These are phyloP conservation scores for Entelexis paramagnoliae DNA, from an alignment of 1,139 yeast species.

Conservation along the genomic window DNA sequence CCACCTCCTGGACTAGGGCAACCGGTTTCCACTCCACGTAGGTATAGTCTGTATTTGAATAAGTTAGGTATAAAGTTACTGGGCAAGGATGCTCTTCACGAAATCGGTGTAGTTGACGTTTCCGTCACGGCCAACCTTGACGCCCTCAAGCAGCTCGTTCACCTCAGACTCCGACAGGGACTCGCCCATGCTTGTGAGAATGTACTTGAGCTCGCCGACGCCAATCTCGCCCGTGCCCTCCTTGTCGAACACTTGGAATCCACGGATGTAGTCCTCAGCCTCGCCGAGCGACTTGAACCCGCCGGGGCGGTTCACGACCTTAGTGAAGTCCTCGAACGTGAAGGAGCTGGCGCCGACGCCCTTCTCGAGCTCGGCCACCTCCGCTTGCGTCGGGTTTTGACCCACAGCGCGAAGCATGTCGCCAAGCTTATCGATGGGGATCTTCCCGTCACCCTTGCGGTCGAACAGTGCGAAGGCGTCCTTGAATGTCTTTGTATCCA, in stretches of 20 bases:
- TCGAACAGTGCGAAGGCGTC: constrained; percentile 97
- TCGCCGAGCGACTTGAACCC: constrained; percentile 87
- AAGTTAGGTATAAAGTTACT: constrained; percentile 28
- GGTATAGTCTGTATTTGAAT: background rate
- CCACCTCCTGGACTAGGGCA: too few species aligned
- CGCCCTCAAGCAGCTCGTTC: constrained; percentile 91
- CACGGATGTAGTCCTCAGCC: constrained; percentile 92
- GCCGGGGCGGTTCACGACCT: constrained; percentile 64
- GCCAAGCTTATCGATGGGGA: constrained; percentile 79
- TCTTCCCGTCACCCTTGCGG: constrained; percentile 90
- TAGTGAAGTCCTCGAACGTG: constrained; percentile 68
- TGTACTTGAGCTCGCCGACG: constrained; percentile 91
- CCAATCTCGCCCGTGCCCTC: constrained; percentile 93
- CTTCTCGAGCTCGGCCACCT: constrained; percentile 63
- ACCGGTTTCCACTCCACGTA: too few species aligned
- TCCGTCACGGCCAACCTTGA: constrained; percentile 85
- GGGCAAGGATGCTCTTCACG: constrained; percentile 86
- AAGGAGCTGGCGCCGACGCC: constrained; percentile 31
- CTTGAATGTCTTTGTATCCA: constrained; percentile 57
- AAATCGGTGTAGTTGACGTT: constrained; percentile 88
- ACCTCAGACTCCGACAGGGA: constrained; percentile 83
- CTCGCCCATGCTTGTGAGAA: constrained; percentile 88
- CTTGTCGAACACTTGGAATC: constrained; percentile 96
- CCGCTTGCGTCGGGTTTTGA: constrained; percentile 93
- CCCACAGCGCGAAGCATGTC: constrained; percentile 95